Conservation (phyloP, 495 filamentous ascomycete species). For the Trichoderma asperelloides region DNA sequence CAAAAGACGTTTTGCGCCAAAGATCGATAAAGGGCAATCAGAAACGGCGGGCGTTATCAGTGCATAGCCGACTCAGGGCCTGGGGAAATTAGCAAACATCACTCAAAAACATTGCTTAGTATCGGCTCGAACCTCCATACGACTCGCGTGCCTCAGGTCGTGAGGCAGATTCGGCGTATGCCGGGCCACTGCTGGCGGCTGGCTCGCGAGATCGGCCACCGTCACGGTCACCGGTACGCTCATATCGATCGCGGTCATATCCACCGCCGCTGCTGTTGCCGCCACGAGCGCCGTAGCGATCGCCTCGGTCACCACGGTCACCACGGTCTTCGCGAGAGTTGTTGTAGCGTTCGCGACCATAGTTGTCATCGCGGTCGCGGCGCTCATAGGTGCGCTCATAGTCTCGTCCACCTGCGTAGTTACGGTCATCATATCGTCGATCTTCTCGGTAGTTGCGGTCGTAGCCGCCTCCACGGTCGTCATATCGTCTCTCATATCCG, state of each 20-base stretch:
- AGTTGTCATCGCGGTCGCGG: constrained; percentile 44
- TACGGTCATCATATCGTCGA: constrained; percentile 37
- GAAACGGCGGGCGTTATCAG: constrained; percentile 12
- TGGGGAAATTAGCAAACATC: constrained; percentile 13
- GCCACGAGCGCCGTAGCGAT: constrained; percentile 40
- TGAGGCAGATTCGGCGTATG: constrained; percentile 50
- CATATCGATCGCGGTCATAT: constrained; percentile 47
- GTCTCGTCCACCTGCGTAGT: constrained; percentile 44
- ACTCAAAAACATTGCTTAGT: background rate
- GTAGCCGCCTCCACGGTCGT: constrained; percentile 44
- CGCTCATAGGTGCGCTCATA: constrained; percentile 54
- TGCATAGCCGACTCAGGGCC: constrained; percentile 16
- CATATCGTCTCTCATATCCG: constrained; percentile 43
- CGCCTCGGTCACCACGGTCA: constrained; percentile 29
- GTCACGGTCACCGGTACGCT: constrained; percentile 40
- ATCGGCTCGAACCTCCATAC: constrained; percentile 36
- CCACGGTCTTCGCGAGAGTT: constrained; percentile 33
- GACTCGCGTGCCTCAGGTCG: constrained; percentile 54
- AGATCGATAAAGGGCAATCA: constrained; percentile 18
- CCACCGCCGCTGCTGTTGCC: constrained; percentile 39
- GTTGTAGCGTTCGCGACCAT: constrained; percentile 33
- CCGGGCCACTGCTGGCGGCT: constrained; percentile 32
- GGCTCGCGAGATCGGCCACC: constrained; percentile 39
- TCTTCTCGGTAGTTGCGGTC: constrained; percentile 41
- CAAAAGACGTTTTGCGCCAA: constrained; percentile 4